Percentiles rank a stretch among this genome's conserved stretches.
Conservation (phyloP, 176 grass and related monocot genomes). For the Alopecurus myosuroides region DNA sequence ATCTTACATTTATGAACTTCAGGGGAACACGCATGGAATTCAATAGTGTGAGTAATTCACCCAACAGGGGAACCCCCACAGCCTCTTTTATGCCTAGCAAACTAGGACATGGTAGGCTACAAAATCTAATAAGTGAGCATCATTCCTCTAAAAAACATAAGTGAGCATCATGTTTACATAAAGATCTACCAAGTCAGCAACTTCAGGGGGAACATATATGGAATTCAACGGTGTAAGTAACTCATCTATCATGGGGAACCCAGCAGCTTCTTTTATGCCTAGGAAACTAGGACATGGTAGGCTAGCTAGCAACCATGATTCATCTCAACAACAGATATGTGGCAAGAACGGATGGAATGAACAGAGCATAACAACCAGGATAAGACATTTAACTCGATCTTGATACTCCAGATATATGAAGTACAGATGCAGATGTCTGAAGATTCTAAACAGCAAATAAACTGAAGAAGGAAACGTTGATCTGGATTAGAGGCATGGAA, state of each 20-base stretch:
- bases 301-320: not conserved
- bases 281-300: not conserved
- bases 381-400: not conserved
- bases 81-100: no score
- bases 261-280: no score
- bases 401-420: no score
- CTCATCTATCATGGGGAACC: conserved; percentile 1
- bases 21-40: no score
- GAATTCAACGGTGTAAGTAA: not conserved
- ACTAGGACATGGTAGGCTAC: no score
- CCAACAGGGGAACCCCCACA: no score
- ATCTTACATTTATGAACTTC: no score
- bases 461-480: not conserved
- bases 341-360: not conserved
- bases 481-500: not conserved
- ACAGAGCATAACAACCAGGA: not conserved
- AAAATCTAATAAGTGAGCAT: not conserved
- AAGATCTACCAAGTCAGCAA: not conserved
- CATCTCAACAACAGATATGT: not conserved
- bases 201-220: not conserved
- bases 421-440: not conserved
- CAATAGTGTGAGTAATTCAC: no score
- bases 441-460: not conserved
- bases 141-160: no score
- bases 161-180: not conserved